Evolutionary conservation across 2,329 filamentous ascomycete species (phyloP).

Genomic region (Graphiopsis chlorocephala): DNA sequence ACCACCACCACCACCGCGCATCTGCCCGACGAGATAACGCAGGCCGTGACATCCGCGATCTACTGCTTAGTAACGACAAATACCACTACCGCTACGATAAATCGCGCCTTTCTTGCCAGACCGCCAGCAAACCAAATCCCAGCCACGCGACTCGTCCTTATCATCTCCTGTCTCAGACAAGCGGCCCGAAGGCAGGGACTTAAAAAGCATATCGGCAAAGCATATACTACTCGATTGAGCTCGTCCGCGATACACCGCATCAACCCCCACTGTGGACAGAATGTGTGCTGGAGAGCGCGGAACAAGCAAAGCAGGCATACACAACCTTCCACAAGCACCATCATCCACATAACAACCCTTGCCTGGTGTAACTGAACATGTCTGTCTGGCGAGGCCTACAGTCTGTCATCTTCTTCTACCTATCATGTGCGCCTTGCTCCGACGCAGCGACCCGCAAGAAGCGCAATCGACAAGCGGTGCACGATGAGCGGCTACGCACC

Average conservation of each 20-base stretch:
- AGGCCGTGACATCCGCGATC: background rate
- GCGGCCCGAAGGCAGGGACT: conserved; percentile 6
- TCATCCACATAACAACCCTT: background rate
- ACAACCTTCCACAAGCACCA: background rate
- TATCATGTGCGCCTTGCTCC: conserved; percentile 75
- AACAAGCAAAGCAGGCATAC: conserved; percentile 1
- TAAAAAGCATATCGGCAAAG: background rate
- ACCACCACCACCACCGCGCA: background rate
- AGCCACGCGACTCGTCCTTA: conserved; percentile 3
- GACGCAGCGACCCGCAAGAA: conserved; percentile 68
- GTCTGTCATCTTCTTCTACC: conserved; percentile 74
- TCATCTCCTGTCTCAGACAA: conserved; percentile 10
- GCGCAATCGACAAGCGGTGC: conserved; percentile 67
- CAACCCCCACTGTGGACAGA: background rate
- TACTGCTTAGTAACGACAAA: background rate
- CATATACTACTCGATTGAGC: background rate
- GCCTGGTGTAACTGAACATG: conserved; percentile 4
- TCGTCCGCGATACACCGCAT: background rate
- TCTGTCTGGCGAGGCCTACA: conserved; percentile 57
- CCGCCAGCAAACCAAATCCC: background rate
- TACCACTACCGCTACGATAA: background rate
- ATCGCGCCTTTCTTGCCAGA: background rate
- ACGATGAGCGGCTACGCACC: conserved; percentile 58
- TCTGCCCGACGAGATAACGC: background rate
- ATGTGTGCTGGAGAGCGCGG: conserved; percentile 7